phyloP scores from a whole-genome alignment of 495 filamentous ascomycete genomes.

The Pseudoneurospora amorphoporcata region DNA sequence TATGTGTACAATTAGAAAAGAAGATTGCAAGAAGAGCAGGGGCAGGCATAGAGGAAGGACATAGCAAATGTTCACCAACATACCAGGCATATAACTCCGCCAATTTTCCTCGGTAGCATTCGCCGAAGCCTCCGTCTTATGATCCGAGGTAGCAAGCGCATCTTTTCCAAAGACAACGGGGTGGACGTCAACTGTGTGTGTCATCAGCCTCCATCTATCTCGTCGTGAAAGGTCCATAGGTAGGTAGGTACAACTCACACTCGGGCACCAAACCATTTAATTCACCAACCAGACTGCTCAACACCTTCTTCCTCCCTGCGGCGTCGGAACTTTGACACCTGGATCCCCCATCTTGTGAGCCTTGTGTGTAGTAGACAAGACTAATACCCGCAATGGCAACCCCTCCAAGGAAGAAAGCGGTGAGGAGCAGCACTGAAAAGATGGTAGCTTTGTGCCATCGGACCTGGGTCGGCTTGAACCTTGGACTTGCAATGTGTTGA shows the following conservation, averaged over 20 bases:
- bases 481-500: not conserved
- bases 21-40: not conserved
- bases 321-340: no score
- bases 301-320: not conserved
- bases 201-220: not conserved
- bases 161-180: not conserved
- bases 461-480: not conserved
- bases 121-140: constrained; percentile 1
- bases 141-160: constrained; percentile 2
- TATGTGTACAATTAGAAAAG: not conserved
- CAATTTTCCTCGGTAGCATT: constrained; percentile 4
- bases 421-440: not conserved
- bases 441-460: not conserved
- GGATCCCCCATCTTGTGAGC: not conserved
- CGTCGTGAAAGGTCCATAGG: not conserved
- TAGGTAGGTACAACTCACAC: not conserved
- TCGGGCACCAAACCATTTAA: not conserved
- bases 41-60: no score
- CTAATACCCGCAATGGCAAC: not conserved
- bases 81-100: constrained; percentile 1
- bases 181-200: not conserved
- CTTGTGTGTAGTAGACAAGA: not conserved
- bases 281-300: not conserved
- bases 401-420: not conserved
- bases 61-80: no score